Evolutionary conservation across 768 basidiomycete species (phyloP), one percentile per base, ranked within the genome.

Genomic region (Tricholoma matsutake): DNA sequence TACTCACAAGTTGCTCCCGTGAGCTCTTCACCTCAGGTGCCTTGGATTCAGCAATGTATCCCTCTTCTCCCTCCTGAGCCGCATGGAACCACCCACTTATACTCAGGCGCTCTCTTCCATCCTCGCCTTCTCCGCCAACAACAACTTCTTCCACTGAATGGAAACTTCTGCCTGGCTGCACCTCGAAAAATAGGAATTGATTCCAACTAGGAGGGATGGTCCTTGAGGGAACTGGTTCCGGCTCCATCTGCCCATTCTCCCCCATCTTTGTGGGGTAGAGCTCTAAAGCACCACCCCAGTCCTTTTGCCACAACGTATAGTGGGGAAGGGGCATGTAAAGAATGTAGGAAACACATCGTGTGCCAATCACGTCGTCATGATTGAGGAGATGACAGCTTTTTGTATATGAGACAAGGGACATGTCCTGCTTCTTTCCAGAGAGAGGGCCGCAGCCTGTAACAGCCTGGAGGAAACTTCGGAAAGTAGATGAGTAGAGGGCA

Each of bases 31-130:
- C 65, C 55, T 83, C 79, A 20, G 76, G 66, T 29, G 69, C 72
- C 39, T 73, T 68, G 14, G 75, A 61, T 47, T 87, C 86, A 0
- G 79, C 75, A 52, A 84, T 79, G 68, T 92, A 94, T 0, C 92
- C 95, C 39, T 94, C 91, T 72, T 98, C 96, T 10, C 92, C 94
- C 64, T 90, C 87, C 68, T 96, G 87, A 0, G 94, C 89, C 22
- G 88, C 86, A 71, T 98, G 96, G 77, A 98, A 98, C 96, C 96
- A 98, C 6, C 96, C 96, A 66, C 91, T 94, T 67, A 98, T 91
- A 64, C 91, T 94, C 67, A 98, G 74, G 35, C 96, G 79, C 66
- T 89, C 82, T 47, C 86, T 75, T 0, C 88, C 89, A 47, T 91
- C 89, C 63, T 86, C 76, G 20, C 75, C 85, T 52, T 79, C 81